Evolutionary conservation across 2,329 filamentous ascomycete genomes (phyloP), one percentile per base, ranked within the genome.

Genomic region (Fusarium continuum): DNA sequence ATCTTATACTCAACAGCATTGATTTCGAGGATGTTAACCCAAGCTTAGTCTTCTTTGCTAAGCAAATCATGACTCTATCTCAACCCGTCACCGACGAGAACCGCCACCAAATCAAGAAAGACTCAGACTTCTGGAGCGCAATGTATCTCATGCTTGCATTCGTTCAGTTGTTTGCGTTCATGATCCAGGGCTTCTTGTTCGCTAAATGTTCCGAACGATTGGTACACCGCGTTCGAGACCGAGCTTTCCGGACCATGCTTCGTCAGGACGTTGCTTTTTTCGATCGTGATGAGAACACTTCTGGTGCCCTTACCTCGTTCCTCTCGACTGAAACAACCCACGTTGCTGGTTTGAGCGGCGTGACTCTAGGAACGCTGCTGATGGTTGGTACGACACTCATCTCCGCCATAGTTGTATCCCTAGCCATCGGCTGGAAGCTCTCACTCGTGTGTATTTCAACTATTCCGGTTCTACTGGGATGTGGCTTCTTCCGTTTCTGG

Each of bases 241-340:
- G 82, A 54, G 91, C 93, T 7, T 97, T 99, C 81, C 85, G 93
- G 26, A 84, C 89, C 20, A 92, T 98, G 80, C 86, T 98, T 46
- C 91, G 93, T 64, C 94, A 98, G 76, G 95, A 98, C 63, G 93
- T 98, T 55, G 82, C 88, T 23, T 98, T 93, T 76, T 99, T 97
- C 69, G 95, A 98, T 75, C 84, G 83, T 38, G 91, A 96, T 63
- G 90, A 95, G 75, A 96, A 98, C 74, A 93, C 91, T 7, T 89
- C 92, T 7, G 95, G 95, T 65, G 90, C 93, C 1, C 80, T 99
- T 69, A 97, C 93, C 0, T 92, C 91, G 0, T 95, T 96, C 78
- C 80, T 97, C 11, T 93, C 91, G 3, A 96, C 92, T 0, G 91
- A 97, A 76, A 93, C 93, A 0, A 97, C 92, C 1, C 90, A 96